phyloP scores from a whole-genome alignment of 495 filamentous ascomycete species.

The Hypoxylon lienhwacheense region DNA sequence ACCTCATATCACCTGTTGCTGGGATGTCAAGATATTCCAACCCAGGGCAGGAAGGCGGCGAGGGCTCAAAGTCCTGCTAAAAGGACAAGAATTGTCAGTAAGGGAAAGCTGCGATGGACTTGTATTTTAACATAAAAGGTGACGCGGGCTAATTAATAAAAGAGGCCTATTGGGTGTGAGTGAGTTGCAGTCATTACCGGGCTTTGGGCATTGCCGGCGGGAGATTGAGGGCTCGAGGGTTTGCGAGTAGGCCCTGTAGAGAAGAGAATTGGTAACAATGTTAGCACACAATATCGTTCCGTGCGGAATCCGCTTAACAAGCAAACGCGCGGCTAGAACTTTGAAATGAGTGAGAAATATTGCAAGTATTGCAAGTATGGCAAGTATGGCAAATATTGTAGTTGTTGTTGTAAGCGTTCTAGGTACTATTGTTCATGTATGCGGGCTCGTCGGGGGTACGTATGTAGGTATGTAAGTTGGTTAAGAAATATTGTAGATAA shows the following conservation, averaged over 20 bases:
- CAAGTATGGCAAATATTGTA: slow-evolving; percentile 9
- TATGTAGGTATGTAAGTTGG: not conserved
- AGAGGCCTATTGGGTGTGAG: slow-evolving; percentile 17
- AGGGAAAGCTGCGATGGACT: slow-evolving; percentile 24
- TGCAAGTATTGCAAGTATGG: slow-evolving; percentile 6
- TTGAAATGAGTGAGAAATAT: slow-evolving; percentile 4
- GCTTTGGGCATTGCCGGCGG: slow-evolving; percentile 36
- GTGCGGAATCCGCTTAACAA: slow-evolving; percentile 14
- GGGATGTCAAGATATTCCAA: slow-evolving; percentile 53
- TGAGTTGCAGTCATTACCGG: slow-evolving; percentile 36
- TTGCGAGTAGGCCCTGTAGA: slow-evolving; percentile 28
- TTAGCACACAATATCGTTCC: slow-evolving; percentile 26
- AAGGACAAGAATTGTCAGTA: slow-evolving; percentile 35
- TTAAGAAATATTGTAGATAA: too few species aligned
- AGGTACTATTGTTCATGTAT: not conserved
- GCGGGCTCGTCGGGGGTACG: not conserved
- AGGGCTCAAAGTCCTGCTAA: slow-evolving; percentile 55
- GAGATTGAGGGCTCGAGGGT: slow-evolving; percentile 28
- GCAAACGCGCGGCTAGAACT: slow-evolving; percentile 12
- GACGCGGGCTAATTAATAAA: slow-evolving; percentile 29
- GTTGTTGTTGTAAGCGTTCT: slow-evolving; percentile 11
- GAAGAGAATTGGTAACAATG: slow-evolving; percentile 19
- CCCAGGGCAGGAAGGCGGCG: slow-evolving; percentile 50
- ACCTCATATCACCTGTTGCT: slow-evolving; percentile 53
- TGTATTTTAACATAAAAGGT: slow-evolving; percentile 23